These are phyloP conservation scores for Chrysoporthe cubensis DNA, from an alignment of 2,329 filamentous ascomycete species.

Conservation along the genomic window DNA sequence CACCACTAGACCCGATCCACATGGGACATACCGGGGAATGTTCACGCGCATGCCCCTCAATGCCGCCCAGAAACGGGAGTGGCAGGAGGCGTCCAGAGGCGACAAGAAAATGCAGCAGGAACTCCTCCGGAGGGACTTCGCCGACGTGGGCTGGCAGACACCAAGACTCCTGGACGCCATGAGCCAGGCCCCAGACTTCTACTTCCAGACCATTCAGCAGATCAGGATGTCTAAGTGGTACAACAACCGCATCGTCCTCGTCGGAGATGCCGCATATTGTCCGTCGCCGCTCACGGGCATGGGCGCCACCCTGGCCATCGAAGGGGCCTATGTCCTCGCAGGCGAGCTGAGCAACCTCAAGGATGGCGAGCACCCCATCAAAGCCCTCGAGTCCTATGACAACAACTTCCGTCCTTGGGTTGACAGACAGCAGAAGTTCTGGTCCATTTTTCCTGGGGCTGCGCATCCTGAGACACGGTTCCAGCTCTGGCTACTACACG, in stretches of 20 bases:
- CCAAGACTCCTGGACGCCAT: conserved; percentile 47
- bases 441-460: background rate
- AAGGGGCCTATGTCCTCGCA: conserved; percentile 59
- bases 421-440: conserved; percentile 41
- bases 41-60: conserved; percentile 7
- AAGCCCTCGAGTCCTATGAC: conserved; percentile 49
- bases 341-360: conserved; percentile 48
- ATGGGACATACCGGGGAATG: conserved; percentile 7
- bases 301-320: conserved; percentile 52
- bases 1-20: conserved; percentile 2
- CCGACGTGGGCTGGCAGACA: conserved; percentile 47
- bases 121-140: background rate
- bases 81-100: background rate
- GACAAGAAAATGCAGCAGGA: conserved; percentile 11
- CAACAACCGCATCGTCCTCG: conserved; percentile 49
- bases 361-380: conserved; percentile 31
- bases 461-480: background rate
- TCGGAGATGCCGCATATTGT: conserved; percentile 59
- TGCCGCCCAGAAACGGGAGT: background rate
- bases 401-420: conserved; percentile 48
- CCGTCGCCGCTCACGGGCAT: conserved; percentile 53
- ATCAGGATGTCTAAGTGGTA: conserved; percentile 50
- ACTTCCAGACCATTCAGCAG: conserved; percentile 47
- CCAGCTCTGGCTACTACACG: background rate
- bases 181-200: conserved; percentile 47